These are phyloP conservation scores for Aspergillus unguis DNA, from an alignment of 2,329 filamentous ascomycete genomes.

Conservation along the genomic window DNA sequence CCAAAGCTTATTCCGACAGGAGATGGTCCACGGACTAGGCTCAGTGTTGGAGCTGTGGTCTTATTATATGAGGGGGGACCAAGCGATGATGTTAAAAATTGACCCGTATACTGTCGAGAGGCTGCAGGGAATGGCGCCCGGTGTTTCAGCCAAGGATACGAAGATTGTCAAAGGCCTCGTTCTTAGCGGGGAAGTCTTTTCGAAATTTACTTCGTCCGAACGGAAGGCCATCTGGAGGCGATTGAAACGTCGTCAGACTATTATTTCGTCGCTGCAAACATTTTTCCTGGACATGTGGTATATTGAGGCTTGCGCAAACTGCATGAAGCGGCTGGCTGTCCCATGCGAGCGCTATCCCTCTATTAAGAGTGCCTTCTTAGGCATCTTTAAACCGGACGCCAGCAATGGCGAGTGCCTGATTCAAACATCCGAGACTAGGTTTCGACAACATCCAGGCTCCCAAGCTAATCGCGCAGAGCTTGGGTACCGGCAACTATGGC, in stretches of 20 bases:
- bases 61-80: slow-evolving; percentile 14
- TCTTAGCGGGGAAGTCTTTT: slow-evolving; percentile 17
- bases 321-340: slow-evolving; percentile 26
- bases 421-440: slow-evolving; percentile 25
- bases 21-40: slow-evolving; percentile 20
- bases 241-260: not conserved
- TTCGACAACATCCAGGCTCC: slow-evolving; percentile 15
- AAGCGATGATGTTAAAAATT: slow-evolving; percentile 17
- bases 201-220: slow-evolving; percentile 17
- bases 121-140: slow-evolving; percentile 19
- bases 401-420: slow-evolving; percentile 21
- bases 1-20: too few species aligned
- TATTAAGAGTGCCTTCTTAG: not conserved
- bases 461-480: slow-evolving; percentile 12
- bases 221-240: slow-evolving; percentile 4
- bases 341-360: not conserved
- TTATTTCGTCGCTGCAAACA: slow-evolving; percentile 29
- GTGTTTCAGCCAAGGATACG: slow-evolving; percentile 11
- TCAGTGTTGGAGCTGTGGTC: slow-evolving; percentile 21
- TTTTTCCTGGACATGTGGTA: slow-evolving; percentile 41
- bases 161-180: slow-evolving; percentile 15
- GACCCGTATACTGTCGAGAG: slow-evolving; percentile 18
- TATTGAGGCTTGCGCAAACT: slow-evolving; percentile 26
- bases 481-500: slow-evolving; percentile 29
- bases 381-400: not conserved